These are phyloP conservation scores for Pseudogymnoascus verrucosus DNA, from an alignment of 2,329 filamentous ascomycete genomes.

Conservation along the genomic window DNA sequence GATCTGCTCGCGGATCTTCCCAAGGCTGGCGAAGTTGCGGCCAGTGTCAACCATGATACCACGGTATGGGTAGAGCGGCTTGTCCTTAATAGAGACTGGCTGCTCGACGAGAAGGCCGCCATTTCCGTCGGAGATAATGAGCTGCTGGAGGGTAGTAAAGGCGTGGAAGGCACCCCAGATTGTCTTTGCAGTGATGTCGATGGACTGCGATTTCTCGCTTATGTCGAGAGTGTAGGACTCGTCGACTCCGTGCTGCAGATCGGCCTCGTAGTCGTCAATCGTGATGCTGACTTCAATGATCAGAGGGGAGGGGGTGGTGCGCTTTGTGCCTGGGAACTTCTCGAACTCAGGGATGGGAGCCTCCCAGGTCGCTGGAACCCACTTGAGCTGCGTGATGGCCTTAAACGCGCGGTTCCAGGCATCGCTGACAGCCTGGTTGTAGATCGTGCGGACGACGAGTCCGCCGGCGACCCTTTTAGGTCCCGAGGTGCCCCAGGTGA, in stretches of 20 bases:
- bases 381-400: slow-evolving; percentile 41
- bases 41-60: slow-evolving; percentile 72
- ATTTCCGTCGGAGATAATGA: slow-evolving; percentile 63
- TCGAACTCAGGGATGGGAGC: slow-evolving; percentile 42
- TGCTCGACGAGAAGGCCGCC: slow-evolving; percentile 53
- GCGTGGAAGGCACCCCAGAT: slow-evolving; percentile 60
- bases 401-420: slow-evolving; percentile 44
- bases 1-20: slow-evolving; percentile 64
- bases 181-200: slow-evolving; percentile 52
- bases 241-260: slow-evolving; percentile 53
- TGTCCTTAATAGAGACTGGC: slow-evolving; percentile 62
- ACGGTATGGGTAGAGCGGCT: slow-evolving; percentile 65
- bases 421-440: slow-evolving; percentile 32
- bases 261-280: slow-evolving; percentile 36
- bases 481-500: slow-evolving; percentile 45
- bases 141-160: slow-evolving; percentile 67
- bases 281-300: slow-evolving; percentile 38
- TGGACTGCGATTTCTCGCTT: slow-evolving; percentile 33
- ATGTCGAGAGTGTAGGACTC: slow-evolving; percentile 68
- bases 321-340: slow-evolving; percentile 39
- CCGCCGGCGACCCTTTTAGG: slow-evolving; percentile 33
- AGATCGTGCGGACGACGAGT: slow-evolving; percentile 32
- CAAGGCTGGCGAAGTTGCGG: slow-evolving; percentile 59
- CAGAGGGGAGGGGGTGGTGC: slow-evolving; percentile 24
- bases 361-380: slow-evolving; percentile 45